Percentiles rank a stretch among this genome's conserved stretches.
Conservation (phyloP, 2,329 filamentous ascomycete genomes). For the Pestalotiopsis sp. region DNA sequence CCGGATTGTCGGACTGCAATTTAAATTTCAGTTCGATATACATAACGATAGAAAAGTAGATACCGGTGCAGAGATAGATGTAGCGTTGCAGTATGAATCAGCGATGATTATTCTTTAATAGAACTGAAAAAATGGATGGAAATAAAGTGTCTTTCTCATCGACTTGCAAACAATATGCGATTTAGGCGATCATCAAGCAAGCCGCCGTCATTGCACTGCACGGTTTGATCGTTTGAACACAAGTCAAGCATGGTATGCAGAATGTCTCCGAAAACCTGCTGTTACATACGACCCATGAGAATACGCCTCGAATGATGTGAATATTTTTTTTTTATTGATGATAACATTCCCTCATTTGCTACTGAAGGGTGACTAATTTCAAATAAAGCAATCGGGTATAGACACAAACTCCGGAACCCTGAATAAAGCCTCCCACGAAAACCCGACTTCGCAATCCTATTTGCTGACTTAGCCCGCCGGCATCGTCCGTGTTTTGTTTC, state of each 20-base stretch:
- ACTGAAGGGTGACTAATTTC: not conserved
- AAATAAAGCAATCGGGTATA: conserved; percentile 7
- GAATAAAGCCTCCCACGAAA: not conserved
- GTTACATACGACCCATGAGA: not conserved
- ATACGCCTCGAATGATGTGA: not conserved
- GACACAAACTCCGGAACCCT: conserved; percentile 3
- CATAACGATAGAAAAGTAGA: conserved; percentile 3
- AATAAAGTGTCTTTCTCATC: not conserved
- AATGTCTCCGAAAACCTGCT: no score
- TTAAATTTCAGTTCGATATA: not conserved
- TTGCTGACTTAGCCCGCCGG: not conserved
- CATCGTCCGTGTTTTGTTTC: no score
- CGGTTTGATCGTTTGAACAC: no score
- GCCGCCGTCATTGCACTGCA: no score
- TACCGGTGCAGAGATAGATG: not conserved
- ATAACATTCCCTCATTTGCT: not conserved
- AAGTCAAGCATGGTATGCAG: no score
- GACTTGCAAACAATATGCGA: no score
- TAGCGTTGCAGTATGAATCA: not conserved
- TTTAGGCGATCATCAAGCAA: no score
- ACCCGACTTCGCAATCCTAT: not conserved
- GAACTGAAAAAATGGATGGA: not conserved
- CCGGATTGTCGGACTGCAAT: not conserved
- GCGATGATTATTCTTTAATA: not conserved
- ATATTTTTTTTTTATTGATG: not conserved